These are phyloP conservation scores for Metarhizium humberi DNA, from an alignment of 2,329 filamentous ascomycete genomes.

Conservation along the genomic window DNA sequence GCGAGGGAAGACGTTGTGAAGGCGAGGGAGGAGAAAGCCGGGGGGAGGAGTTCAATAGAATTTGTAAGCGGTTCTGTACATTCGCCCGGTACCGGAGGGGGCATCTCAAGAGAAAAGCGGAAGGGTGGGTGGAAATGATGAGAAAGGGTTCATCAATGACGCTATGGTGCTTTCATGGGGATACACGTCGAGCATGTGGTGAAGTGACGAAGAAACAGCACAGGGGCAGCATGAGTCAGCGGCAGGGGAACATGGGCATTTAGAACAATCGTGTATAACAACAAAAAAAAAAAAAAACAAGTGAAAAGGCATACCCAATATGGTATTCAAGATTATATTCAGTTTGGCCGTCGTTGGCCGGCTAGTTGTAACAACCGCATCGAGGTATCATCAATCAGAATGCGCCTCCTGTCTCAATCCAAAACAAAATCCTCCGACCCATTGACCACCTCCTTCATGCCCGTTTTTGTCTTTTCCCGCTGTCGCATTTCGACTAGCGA, in stretches of 20 bases:
- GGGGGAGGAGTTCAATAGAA: conserved; percentile 31
- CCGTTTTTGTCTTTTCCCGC: not conserved
- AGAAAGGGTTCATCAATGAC: not conserved
- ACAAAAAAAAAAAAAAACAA: not conserved
- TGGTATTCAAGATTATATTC: conserved; percentile 11
- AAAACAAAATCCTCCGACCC: not conserved
- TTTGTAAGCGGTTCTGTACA: conserved; percentile 30
- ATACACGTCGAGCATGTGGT: not conserved
- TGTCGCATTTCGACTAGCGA: not conserved
- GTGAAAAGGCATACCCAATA: not conserved
- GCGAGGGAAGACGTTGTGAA: conserved; percentile 35
- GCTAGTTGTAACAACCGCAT: conserved; percentile 11
- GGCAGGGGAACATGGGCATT: not conserved
- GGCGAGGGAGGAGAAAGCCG: conserved; percentile 32
- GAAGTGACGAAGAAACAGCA: not conserved
- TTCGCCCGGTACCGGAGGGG: conserved; percentile 7
- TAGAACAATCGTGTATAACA: not conserved
- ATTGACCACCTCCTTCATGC: not conserved
- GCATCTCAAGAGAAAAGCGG: conserved; percentile 20
- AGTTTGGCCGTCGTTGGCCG: conserved; percentile 5
- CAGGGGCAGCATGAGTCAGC: no score
- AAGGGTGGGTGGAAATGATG: conserved; percentile 24
- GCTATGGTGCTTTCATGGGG: not conserved
- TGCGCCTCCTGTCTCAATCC: conserved; percentile 9
- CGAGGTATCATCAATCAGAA: conserved; percentile 23